Evolutionary conservation across 306 rosid species (phyloP).

Genomic region (Glycine soja): DNA sequence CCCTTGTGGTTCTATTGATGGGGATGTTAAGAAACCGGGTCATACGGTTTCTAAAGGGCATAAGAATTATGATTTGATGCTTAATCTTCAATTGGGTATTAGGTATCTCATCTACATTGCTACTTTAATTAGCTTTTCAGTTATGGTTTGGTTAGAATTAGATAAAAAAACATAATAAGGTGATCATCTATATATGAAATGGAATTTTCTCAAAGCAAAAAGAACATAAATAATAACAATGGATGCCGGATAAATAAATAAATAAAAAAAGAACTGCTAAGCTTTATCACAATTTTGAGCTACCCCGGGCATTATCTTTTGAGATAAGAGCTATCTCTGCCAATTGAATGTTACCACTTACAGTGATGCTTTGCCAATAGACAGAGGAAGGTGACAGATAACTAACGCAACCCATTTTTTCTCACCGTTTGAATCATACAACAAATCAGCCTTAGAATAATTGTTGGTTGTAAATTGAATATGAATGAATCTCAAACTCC

Average conservation of each 20-base stretch:
- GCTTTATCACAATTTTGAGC: conserved; percentile 33
- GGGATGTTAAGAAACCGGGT: too few species aligned
- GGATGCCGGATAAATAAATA: not conserved
- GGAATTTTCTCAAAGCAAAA: conserved; percentile 14
- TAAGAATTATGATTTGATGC: conserved; percentile 62
- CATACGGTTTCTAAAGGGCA: too few species aligned
- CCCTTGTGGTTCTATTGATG: too few species aligned
- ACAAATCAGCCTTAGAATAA: too few species aligned
- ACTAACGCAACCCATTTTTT: too few species aligned
- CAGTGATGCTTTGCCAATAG: conserved; percentile 65
- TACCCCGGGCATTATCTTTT: conserved; percentile 52
- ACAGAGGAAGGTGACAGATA: too few species aligned
- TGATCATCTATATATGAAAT: conserved; percentile 17
- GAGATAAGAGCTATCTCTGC: conserved; percentile 77
- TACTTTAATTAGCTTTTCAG: not conserved
- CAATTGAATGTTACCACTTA: conserved; percentile 88
- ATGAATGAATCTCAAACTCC: too few species aligned
- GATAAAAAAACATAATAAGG: too few species aligned
- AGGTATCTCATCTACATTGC: conserved; percentile 45
- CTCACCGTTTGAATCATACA: too few species aligned
- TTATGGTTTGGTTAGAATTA: not conserved
- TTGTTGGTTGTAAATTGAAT: too few species aligned
- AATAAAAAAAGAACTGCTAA: not conserved
- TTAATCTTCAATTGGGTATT: conserved; percentile 61
- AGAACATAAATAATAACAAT: conserved; percentile 5